Conservation (phyloP, 2,329 filamentous ascomycete species). For the Colletotrichum sp. region DNA sequence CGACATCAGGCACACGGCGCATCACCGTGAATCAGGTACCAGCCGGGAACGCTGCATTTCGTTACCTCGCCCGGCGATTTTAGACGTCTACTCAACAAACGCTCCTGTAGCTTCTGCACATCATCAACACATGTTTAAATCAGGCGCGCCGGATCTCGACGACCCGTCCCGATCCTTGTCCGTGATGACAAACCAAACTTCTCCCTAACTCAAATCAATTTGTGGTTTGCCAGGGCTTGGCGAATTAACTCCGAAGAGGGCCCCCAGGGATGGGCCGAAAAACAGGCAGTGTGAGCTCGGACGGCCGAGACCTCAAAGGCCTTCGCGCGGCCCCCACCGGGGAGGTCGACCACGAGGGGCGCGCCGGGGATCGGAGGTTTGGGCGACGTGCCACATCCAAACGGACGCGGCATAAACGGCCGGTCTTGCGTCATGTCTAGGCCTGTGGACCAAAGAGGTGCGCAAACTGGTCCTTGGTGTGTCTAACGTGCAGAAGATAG, state of each 20-base stretch:
- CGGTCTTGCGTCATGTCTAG: slow-evolving; percentile 15
- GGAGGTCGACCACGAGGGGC: neutral
- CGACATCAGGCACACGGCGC: neutral
- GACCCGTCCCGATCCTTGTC: neutral
- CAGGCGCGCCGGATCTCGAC: neutral
- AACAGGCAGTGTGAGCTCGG: neutral
- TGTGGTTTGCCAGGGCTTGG: neutral
- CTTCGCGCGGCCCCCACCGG: neutral
- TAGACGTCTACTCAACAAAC: neutral
- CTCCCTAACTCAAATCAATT: neutral
- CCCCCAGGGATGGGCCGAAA: neutral
- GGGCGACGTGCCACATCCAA: neutral
- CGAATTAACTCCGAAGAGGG: slow-evolving; percentile 2
- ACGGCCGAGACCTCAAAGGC: slow-evolving; percentile 1
- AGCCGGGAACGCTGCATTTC: neutral
- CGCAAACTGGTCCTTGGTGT: neutral
- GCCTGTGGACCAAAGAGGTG: slow-evolving; percentile 10
- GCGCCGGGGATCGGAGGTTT: slow-evolving; percentile 12
- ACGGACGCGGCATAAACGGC: slow-evolving; percentile 16
- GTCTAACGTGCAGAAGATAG: neutral
- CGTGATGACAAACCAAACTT: slow-evolving; percentile 3
- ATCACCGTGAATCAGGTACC: neutral
- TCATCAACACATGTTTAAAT: neutral
- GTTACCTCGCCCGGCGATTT: neutral
- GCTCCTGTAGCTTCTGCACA: neutral